Evolutionary conservation across 345 rosid genomes (phyloP), one percentile per base, ranked within the genome.

Genomic region (Rhodamnia argentea): DNA sequence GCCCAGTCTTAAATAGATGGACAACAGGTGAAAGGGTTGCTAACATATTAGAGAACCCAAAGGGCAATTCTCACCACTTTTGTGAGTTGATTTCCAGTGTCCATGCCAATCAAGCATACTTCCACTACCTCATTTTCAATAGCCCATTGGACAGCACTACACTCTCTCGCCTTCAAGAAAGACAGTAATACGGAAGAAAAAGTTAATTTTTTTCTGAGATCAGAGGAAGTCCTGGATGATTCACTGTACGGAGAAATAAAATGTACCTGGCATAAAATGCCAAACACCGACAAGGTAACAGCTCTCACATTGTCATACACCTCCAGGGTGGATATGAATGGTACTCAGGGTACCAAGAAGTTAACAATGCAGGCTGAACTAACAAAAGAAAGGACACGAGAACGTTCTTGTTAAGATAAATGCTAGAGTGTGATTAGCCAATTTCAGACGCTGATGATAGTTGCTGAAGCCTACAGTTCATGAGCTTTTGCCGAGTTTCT

Each of bases 291-390:
- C 14, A 47, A 26, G 58, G 84, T 83, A 44, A 86, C 85, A 47
- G 5, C 24, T 82, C 62, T 54, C n/a, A 82, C 62, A 83, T 86
- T 86, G 85, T 64, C 64, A 52, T 82, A 86, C n/a, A 86, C 83
- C 37, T 83, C 47, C 2, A n/a, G 2, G 5, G 70, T 42, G 59
- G 82, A 83, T 37, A 16, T 27, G 13, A 14, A 82, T 64, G 52
- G 37, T 27, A 64, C 3, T 20, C 83, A 50, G 4, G 60, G 85
- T n/a, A n/a, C 82, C 85, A 83, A 83, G 27, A 83, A 62, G 85
- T 86, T 83, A 52, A 56, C 82, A 57, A 86, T 51, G 78, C 20
- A 54, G 6, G 58, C 82, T 83, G 82, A 18, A 85, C 42, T 24
- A 51, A 60, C 53, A 15, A 62, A 52, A 32, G 57, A 26, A 86